Evolutionary conservation across 2,329 filamentous ascomycete species (phyloP).

Genomic region (Huntiella abstrusa): DNA sequence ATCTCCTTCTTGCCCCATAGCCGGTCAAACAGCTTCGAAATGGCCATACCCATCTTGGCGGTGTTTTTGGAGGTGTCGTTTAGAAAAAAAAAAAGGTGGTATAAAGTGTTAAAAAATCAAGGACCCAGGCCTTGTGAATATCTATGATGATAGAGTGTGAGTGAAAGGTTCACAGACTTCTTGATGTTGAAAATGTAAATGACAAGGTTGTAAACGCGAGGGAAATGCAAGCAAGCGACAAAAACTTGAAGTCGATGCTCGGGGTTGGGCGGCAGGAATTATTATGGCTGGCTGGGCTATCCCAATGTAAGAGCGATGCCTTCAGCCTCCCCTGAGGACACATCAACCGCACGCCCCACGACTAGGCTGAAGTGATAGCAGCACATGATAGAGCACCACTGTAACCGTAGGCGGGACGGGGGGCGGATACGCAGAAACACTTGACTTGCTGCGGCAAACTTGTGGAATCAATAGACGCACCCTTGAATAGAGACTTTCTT

Average conservation of each 20-base stretch:
- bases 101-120: conserved; percentile 8
- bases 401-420: neutral
- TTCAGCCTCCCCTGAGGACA: conserved; percentile 12
- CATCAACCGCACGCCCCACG: conserved; percentile 11
- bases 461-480: too few relatives aligned
- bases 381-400: neutral
- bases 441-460: neutral
- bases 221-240: too few relatives aligned
- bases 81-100: conserved; percentile 7
- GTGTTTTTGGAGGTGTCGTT: conserved; percentile 16
- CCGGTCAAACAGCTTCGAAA: conserved; percentile 91
- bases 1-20: conserved; percentile 99
- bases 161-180: neutral
- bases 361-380: conserved; percentile 9
- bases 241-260: neutral
- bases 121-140: conserved; percentile 9
- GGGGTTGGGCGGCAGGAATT: neutral
- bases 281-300: conserved; percentile 7
- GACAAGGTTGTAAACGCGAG: too few relatives aligned
- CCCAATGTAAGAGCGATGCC: conserved; percentile 5
- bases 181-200: too few relatives aligned
- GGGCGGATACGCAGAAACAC: neutral
- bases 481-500: too few relatives aligned
- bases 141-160: conserved; percentile 3
- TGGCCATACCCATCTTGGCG: conserved; percentile 72